Evolutionary conservation across 352 stramenopile genomes (phyloP).

Genomic region (Phytophthora nicotianae): DNA sequence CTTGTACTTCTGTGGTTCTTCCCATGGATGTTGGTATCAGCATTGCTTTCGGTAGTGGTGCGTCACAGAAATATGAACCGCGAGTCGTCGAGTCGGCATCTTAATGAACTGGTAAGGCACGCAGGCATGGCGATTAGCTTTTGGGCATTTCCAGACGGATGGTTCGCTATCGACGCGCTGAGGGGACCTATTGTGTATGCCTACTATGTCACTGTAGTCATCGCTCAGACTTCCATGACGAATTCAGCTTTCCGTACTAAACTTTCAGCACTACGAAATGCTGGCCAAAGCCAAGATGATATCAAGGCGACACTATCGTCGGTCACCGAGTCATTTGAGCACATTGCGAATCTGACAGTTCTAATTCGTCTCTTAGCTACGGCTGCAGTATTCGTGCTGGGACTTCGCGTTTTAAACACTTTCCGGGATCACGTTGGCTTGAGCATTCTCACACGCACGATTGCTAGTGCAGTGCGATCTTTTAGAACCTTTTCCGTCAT

Average conservation of each 20-base stretch:
- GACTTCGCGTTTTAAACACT: constrained; percentile 42
- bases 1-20: constrained; percentile 33
- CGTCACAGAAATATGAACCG: constrained; percentile 13
- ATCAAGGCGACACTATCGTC: constrained; percentile 10
- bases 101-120: constrained; percentile 23
- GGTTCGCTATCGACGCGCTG: constrained; percentile 41
- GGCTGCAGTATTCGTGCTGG: constrained; percentile 40
- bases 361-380: constrained; percentile 41
- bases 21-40: constrained; percentile 24
- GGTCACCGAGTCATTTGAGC: constrained; percentile 32
- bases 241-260: constrained; percentile 22
- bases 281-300: constrained; percentile 6
- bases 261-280: constrained; percentile 29
- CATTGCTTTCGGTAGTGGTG: constrained; percentile 27
- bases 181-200: constrained; percentile 43
- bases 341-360: constrained; percentile 37
- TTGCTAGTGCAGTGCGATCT: constrained; percentile 48
- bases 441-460: constrained; percentile 63
- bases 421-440: constrained; percentile 60
- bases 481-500: constrained; percentile 62
- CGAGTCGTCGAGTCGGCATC: constrained; percentile 19
- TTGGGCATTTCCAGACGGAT: constrained; percentile 40
- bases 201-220: constrained; percentile 36
- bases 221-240: constrained; percentile 22
- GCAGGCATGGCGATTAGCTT: constrained; percentile 27